These are phyloP conservation scores for Cyclocybe cylindracea DNA, from an alignment of 768 basidiomycete genomes.

Conservation along the genomic window DNA sequence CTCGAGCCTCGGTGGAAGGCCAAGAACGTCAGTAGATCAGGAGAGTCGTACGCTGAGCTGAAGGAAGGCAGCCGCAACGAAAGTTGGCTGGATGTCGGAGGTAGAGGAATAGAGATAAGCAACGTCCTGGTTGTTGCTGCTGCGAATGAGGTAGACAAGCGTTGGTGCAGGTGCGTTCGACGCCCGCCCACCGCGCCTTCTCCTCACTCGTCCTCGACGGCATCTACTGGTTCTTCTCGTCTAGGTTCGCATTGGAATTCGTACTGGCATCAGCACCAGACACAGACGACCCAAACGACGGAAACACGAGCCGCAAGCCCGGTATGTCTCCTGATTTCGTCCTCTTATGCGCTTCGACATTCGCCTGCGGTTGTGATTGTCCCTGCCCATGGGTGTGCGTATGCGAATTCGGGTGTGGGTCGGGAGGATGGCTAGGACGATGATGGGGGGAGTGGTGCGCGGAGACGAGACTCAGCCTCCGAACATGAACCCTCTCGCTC, in stretches of 20 bases:
- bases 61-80: slow-evolving; percentile 13
- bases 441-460: too few relatives aligned
- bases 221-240: not conserved
- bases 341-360: slow-evolving; percentile 52
- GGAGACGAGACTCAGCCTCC: slow-evolving; percentile 57
- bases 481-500: slow-evolving; percentile 55
- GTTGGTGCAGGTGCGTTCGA: too few relatives aligned
- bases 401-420: too few relatives aligned
- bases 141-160: not conserved
- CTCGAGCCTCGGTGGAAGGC: not conserved
- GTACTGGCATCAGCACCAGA: not conserved
- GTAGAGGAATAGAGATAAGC: slow-evolving; percentile 19
- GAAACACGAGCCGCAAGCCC: not conserved
- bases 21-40: not conserved
- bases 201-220: not conserved
- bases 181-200: too few relatives aligned
- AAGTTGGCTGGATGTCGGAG: slow-evolving; percentile 14
- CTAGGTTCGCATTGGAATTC: not conserved
- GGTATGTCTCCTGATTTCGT: slow-evolving; percentile 50
- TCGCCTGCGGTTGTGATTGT: not conserved
- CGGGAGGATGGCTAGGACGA: too few relatives aligned
- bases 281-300: too few relatives aligned
- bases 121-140: not conserved
- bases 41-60: not conserved
- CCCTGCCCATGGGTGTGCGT: too few relatives aligned